phyloP scores from a whole-genome alignment of 2,329 filamentous ascomycete genomes.

The Hypoxylon sp. region DNA sequence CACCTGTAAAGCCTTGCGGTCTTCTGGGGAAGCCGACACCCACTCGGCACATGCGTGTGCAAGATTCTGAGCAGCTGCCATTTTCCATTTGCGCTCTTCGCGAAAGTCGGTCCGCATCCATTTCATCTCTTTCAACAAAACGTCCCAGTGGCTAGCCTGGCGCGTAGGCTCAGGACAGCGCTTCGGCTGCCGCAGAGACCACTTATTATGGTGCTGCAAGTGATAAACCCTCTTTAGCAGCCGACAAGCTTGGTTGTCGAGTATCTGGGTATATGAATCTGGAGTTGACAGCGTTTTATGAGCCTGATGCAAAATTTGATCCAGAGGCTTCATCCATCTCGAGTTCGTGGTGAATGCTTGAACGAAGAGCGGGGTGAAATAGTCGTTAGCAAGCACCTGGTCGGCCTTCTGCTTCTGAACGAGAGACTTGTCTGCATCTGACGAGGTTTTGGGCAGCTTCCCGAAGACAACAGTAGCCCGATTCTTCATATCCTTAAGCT shows the following conservation, averaged over 20 bases:
- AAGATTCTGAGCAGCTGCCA: slow-evolving; percentile 80
- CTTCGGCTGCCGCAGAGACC: slow-evolving; percentile 91
- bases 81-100: slow-evolving; percentile 95
- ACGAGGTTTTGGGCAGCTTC: slow-evolving; percentile 66
- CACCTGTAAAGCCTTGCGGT: slow-evolving; percentile 76
- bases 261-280: slow-evolving; percentile 84
- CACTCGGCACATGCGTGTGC: slow-evolving; percentile 88
- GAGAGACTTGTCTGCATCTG: slow-evolving; percentile 59
- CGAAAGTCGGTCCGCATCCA: slow-evolving; percentile 98
- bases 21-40: slow-evolving; percentile 72
- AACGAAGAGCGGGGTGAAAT: slow-evolving; percentile 72
- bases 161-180: slow-evolving; percentile 83
- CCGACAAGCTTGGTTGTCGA: slow-evolving; percentile 88
- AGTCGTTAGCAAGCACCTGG: slow-evolving; percentile 67
- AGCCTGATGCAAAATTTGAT: slow-evolving; percentile 81
- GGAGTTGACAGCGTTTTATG: slow-evolving; percentile 91
- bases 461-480: slow-evolving; percentile 83
- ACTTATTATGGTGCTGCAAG: slow-evolving; percentile 89
- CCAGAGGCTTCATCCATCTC: slow-evolving; percentile 71
- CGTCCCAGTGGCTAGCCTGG: slow-evolving; percentile 84
- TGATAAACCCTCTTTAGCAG: slow-evolving; percentile 89
- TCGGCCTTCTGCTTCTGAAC: slow-evolving; percentile 56
- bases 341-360: slow-evolving; percentile 67
- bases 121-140: slow-evolving; percentile 89
- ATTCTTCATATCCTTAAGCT: slow-evolving; percentile 71